Evolutionary conservation across 805 yeast species (phyloP).

Genomic region (Hanseniaspora pseudoguilliermondii): DNA sequence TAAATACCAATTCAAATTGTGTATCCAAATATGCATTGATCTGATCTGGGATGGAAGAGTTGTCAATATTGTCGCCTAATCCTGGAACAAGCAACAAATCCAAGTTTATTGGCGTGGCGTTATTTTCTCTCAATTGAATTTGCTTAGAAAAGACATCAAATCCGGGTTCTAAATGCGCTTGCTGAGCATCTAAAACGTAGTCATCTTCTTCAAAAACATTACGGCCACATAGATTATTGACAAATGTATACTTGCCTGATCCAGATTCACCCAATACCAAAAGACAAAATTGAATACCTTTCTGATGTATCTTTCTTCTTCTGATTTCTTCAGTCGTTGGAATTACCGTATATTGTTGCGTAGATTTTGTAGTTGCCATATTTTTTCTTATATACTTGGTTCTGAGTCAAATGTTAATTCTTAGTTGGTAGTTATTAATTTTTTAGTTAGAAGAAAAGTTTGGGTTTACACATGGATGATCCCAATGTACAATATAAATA

Average conservation of each 20-base stretch:
- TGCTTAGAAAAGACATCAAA: conserved; percentile 36
- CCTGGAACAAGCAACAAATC: conserved; percentile 61
- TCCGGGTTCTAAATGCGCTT: conserved; percentile 29
- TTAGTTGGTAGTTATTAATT: too few species aligned
- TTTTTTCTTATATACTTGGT: too few species aligned
- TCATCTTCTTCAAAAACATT: conserved; percentile 28
- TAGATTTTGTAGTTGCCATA: not conserved
- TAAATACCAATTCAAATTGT: conserved; percentile 59
- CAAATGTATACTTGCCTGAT: conserved; percentile 60
- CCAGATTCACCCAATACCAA: conserved; percentile 65
- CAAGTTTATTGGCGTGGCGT: conserved; percentile 39
- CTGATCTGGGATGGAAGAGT: conserved; percentile 36
- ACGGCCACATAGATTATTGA: conserved; percentile 52
- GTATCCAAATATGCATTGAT: conserved; percentile 51
- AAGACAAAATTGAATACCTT: conserved; percentile 50
- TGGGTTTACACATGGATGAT: too few species aligned
- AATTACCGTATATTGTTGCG: not conserved
- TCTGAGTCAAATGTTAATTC: too few species aligned
- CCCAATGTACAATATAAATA: too few species aligned
- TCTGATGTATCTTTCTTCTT: conserved; percentile 49
- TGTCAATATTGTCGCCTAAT: conserved; percentile 62
- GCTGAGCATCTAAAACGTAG: conserved; percentile 21
- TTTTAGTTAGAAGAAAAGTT: too few species aligned
- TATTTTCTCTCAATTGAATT: conserved; percentile 47
- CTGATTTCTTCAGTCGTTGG: conserved; percentile 32